These are phyloP conservation scores for Monosporozyma solicola DNA, from an alignment of 805 yeast genomes.

Conservation along the genomic window DNA sequence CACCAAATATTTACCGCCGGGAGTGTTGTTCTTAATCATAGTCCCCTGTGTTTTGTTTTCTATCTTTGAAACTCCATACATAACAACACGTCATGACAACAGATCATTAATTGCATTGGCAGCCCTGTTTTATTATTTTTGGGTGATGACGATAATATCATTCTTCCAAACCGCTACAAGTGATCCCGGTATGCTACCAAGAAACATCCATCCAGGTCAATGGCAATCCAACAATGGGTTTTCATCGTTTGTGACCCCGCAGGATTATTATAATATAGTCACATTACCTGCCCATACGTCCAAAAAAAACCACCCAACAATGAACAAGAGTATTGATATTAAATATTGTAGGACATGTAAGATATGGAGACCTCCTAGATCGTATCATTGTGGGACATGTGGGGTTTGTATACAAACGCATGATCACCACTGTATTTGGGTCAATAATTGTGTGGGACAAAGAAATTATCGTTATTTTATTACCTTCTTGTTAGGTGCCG, in stretches of 20 bases:
- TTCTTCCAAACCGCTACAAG: conserved; percentile 46
- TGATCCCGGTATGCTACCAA: conserved; percentile 68
- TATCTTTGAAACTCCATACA: conserved; percentile 31
- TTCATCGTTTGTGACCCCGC: conserved; percentile 33
- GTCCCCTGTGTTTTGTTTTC: conserved; percentile 48
- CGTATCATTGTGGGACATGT: conserved; percentile 68
- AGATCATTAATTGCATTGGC: conserved; percentile 30
- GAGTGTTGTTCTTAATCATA: conserved; percentile 30
- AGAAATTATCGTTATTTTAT: conserved; percentile 59
- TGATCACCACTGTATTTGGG: conserved; percentile 65
- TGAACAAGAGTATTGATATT: conserved; percentile 27
- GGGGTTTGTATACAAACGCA: conserved; percentile 51
- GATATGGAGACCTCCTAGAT: conserved; percentile 68
- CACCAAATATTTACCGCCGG: conserved; percentile 33
- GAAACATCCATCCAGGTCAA: conserved; percentile 49
- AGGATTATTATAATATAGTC: conserved; percentile 46
- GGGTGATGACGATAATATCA: conserved; percentile 41
- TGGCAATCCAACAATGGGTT: conserved; percentile 7
- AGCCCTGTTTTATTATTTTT: conserved; percentile 48
- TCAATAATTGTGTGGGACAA: conserved; percentile 70
- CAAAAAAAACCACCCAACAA: neutral
- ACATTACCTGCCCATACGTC: conserved; percentile 19
- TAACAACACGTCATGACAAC: neutral
- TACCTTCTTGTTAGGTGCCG: conserved; percentile 36
- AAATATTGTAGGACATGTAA: conserved; percentile 58